Evolutionary conservation across 768 basidiomycete species (phyloP).

Genomic region (Cystobasidium tubakii): DNA sequence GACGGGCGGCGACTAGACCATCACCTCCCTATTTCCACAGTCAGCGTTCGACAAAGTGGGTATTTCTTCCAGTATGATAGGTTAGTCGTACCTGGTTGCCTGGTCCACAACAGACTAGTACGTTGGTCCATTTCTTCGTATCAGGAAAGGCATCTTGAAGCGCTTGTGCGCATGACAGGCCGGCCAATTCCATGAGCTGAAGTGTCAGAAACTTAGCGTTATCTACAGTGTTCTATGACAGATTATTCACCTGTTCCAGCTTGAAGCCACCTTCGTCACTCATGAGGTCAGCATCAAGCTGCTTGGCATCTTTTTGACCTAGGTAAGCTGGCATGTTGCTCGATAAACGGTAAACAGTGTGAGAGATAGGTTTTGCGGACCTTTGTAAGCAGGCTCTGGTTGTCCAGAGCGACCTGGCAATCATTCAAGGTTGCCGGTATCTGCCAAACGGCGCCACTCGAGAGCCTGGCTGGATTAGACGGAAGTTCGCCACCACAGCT

Average conservation of each 20-base stretch:
- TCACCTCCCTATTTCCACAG: constrained; percentile 78
- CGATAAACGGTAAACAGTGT: neutral
- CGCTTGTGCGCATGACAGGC: constrained; percentile 84
- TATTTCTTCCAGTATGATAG: neutral
- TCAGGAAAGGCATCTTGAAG: constrained; percentile 68
- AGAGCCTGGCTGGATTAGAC: no score
- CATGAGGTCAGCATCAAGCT: constrained; percentile 97
- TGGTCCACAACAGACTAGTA: constrained; percentile 93
- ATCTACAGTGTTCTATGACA: no score
- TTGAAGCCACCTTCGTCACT: constrained; percentile 71
- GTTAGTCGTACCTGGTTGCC: constrained; percentile 64
- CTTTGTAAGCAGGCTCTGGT: neutral
- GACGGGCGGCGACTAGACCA: constrained; percentile 90
- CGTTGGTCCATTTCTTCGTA: constrained; percentile 60
- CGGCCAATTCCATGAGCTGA: constrained; percentile 96
- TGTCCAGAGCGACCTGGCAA: neutral
- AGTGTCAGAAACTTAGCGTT: no score
- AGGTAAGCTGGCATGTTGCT: constrained; percentile 37
- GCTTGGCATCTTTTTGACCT: constrained; percentile 35
- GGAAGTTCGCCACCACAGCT: no score
- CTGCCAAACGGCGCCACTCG: no score
- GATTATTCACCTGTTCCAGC: constrained; percentile 74
- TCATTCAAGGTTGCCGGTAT: no score
- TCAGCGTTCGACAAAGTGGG: no score
- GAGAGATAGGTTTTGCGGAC: neutral